Conservation (phyloP, 495 filamentous ascomycete species). For the Acidiella bohemica region DNA sequence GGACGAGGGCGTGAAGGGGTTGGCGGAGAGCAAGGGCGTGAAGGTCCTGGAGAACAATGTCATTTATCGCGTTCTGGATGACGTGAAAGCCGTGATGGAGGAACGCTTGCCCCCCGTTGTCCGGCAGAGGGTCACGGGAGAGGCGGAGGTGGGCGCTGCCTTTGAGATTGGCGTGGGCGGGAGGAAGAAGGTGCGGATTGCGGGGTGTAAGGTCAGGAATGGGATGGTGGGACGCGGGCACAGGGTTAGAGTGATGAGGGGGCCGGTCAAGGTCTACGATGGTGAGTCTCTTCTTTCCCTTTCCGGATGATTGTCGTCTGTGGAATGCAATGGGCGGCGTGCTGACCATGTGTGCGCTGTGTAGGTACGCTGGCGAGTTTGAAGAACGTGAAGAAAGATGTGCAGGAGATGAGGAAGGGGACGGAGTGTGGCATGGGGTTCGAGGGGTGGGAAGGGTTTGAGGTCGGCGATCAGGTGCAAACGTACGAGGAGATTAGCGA, state of each 20-base stretch:
- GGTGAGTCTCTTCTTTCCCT: constrained; percentile 43
- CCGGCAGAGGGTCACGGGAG: constrained; percentile 58
- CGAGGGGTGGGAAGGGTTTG: constrained; percentile 60
- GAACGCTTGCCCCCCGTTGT: constrained; percentile 52
- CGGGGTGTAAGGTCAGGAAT: constrained; percentile 79
- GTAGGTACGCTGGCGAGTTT: constrained; percentile 66
- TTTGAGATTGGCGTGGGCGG: constrained; percentile 75
- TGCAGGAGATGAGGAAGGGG: constrained; percentile 76
- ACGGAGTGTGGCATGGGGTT: constrained; percentile 87
- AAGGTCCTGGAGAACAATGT: constrained; percentile 73
- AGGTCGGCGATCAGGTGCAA: constrained; percentile 73
- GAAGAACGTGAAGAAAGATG: constrained; percentile 86
- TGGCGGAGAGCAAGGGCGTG: constrained; percentile 58
- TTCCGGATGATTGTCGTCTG: not conserved
- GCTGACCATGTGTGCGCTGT: too few relatives aligned
- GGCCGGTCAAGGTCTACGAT: constrained; percentile 56
- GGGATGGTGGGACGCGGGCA: constrained; percentile 48
- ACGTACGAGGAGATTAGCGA: constrained; percentile 66
- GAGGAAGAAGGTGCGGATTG: constrained; percentile 54
- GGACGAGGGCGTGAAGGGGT: constrained; percentile 50
- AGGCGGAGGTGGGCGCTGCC: constrained; percentile 70
- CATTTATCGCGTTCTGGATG: constrained; percentile 83
- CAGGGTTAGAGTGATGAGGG: constrained; percentile 62
- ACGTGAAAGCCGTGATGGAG: constrained; percentile 55
- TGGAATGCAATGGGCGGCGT: too few relatives aligned